Evolutionary conservation across 2,329 filamentous ascomycete species (phyloP).

Genomic region (Diplodia corticola): DNA sequence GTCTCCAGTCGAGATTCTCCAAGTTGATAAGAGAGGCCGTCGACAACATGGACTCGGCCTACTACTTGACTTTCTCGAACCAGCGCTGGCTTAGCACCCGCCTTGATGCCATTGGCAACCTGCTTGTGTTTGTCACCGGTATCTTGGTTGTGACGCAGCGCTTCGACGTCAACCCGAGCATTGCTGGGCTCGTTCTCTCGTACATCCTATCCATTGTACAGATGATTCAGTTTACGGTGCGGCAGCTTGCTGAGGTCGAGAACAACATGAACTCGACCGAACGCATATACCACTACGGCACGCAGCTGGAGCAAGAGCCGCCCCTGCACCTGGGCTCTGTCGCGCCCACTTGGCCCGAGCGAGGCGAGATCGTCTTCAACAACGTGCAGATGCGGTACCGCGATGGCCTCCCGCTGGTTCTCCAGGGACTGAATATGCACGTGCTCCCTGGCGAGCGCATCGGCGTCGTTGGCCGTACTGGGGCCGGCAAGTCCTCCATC

Average conservation of each 20-base stretch:
- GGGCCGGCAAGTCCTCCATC: slow-evolving; percentile 80
- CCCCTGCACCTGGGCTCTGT: slow-evolving; percentile 74
- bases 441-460: slow-evolving; percentile 75
- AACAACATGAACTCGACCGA: slow-evolving; percentile 98
- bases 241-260: slow-evolving; percentile 92
- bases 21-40: slow-evolving; percentile 69
- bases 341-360: slow-evolving; percentile 76
- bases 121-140: slow-evolving; percentile 82
- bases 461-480: slow-evolving; percentile 78
- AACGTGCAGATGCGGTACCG: slow-evolving; percentile 56
- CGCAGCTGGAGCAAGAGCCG: slow-evolving; percentile 82
- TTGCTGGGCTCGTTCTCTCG: slow-evolving; percentile 81
- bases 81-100: slow-evolving; percentile 89
- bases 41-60: slow-evolving; percentile 90
- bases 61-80: slow-evolving; percentile 93
- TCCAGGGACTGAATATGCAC: slow-evolving; percentile 60
- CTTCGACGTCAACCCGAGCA: slow-evolving; percentile 81
- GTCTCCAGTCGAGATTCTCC: slow-evolving; percentile 74
- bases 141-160: slow-evolving; percentile 91
- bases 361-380: slow-evolving; percentile 64
- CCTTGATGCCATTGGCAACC: slow-evolving; percentile 78
- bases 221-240: slow-evolving; percentile 93
- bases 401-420: slow-evolving; percentile 50
- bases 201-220: slow-evolving; percentile 93
- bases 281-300: slow-evolving; percentile 86